phyloP scores from a whole-genome alignment of 371 early-diverging fungal species.

The Dichotomocladium elegans region DNA sequence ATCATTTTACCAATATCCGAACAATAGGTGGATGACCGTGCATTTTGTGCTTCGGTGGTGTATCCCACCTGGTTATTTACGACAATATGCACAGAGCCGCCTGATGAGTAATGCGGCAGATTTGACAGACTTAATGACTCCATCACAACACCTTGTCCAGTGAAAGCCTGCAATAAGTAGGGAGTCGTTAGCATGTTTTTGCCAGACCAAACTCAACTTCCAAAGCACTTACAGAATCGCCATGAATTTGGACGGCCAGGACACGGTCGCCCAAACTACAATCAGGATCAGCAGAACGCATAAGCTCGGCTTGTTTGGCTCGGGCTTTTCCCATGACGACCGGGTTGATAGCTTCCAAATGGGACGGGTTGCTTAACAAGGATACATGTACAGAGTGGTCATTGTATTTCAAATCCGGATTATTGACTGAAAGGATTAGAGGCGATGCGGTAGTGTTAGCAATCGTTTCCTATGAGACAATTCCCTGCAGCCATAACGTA shows the following conservation, averaged over 20 bases:
- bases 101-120: slow-evolving; percentile 88
- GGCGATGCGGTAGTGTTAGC: too few relatives aligned
- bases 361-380: slow-evolving; percentile 92
- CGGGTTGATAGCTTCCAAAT: slow-evolving; percentile 87
- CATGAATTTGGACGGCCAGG: slow-evolving; percentile 91
- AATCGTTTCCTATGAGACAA: neutral
- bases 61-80: slow-evolving; percentile 98
- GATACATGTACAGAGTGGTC: slow-evolving; percentile 69
- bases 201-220: too few relatives aligned
- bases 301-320: slow-evolving; percentile 87
- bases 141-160: slow-evolving; percentile 91
- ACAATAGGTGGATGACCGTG: slow-evolving; percentile 86
- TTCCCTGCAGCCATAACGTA: slow-evolving; percentile 8
- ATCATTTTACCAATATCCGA: slow-evolving; percentile 95
- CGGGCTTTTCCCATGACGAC: slow-evolving; percentile 91
- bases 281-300: slow-evolving; percentile 56
- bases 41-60: slow-evolving; percentile 91
- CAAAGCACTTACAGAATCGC: slow-evolving; percentile 70
- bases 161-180: slow-evolving; percentile 50
- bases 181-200: too few relatives aligned
- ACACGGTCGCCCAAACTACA: slow-evolving; percentile 87
- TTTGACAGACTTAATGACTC: slow-evolving; percentile 93
- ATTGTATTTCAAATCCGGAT: slow-evolving; percentile 72
- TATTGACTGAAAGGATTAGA: slow-evolving; percentile 45
- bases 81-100: slow-evolving; percentile 93